Evolutionary conservation across 2,329 filamentous ascomycete species (phyloP).

Genomic region (Passalora sequoiae): DNA sequence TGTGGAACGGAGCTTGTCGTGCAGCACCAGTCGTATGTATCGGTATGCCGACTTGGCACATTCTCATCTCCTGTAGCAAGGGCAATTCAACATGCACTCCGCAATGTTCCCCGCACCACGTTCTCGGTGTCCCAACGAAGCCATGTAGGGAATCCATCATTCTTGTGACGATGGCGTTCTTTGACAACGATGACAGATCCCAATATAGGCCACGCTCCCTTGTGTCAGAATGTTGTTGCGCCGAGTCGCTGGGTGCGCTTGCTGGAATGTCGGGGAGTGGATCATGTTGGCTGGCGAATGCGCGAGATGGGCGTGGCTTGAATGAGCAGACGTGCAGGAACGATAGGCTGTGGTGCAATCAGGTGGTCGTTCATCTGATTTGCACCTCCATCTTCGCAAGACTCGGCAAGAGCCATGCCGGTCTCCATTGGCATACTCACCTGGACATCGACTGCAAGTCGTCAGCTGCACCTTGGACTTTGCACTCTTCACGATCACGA

Average conservation of each 20-base stretch:
- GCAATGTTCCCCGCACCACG: constrained; percentile 6
- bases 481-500: too few species aligned
- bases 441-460: too few species aligned
- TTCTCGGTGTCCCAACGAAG: not conserved
- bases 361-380: too few species aligned
- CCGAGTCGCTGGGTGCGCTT: not conserved
- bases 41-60: constrained; percentile 6
- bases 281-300: too few species aligned
- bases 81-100: constrained; percentile 2
- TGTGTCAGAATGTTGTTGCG: constrained; percentile 5
- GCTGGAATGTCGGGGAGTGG: not conserved
- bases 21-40: not conserved
- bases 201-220: not conserved
- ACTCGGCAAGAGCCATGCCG: too few species aligned
- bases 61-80: constrained; percentile 6
- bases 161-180: not conserved
- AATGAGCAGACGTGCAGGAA: too few species aligned
- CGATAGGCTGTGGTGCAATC: too few species aligned
- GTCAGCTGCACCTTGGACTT: too few species aligned
- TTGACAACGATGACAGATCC: not conserved
- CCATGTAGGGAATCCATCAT: constrained; percentile 2
- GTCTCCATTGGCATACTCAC: too few species aligned
- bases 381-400: too few species aligned
- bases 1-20: not conserved
- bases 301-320: too few species aligned